A percentile compares a stretch with the other conserved stretches of the same genome.
These are phyloP conservation scores for Fraxinus albicans DNA, from an alignment of 305 asterid genomes.

Conservation along the genomic window DNA sequence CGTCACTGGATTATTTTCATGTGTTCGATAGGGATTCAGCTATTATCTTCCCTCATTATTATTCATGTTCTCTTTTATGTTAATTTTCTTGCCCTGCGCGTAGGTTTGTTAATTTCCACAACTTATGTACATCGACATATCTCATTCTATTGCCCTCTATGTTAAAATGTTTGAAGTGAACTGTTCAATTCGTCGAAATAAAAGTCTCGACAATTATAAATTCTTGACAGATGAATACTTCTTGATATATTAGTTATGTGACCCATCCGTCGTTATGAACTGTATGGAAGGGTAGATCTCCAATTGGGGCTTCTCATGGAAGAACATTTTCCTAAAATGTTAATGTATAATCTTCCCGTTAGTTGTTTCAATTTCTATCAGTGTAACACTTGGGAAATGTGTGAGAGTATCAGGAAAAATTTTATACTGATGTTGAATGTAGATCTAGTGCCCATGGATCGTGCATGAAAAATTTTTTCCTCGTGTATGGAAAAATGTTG, in stretches of 20 bases:
- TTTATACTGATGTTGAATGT: background rate
- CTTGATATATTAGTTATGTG: no score
- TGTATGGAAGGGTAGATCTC: conserved; percentile 35
- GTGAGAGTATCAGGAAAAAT: no score
- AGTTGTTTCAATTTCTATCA: background rate
- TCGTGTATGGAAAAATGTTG: background rate
- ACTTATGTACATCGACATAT: no score
- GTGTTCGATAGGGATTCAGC: no score
- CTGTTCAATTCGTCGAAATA: no score
- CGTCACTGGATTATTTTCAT: background rate
- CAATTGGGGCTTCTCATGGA: conserved; percentile 18
- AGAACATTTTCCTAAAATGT: background rate
- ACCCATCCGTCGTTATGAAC: conserved; percentile 35
- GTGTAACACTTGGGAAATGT: background rate
- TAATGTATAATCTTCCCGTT: background rate
- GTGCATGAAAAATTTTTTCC: background rate
- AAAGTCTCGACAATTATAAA: no score
- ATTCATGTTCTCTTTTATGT: background rate
- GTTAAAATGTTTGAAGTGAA: no score
- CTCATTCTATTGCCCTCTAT: no score
- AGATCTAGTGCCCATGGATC: background rate
- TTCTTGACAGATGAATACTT: no score
- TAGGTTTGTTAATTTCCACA: no score
- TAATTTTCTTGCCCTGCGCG: background rate
- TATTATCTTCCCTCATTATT: no score